Evolutionary conservation across 352 stramenopile genomes (phyloP).

Genomic region (Phytophthora crassamura): DNA sequence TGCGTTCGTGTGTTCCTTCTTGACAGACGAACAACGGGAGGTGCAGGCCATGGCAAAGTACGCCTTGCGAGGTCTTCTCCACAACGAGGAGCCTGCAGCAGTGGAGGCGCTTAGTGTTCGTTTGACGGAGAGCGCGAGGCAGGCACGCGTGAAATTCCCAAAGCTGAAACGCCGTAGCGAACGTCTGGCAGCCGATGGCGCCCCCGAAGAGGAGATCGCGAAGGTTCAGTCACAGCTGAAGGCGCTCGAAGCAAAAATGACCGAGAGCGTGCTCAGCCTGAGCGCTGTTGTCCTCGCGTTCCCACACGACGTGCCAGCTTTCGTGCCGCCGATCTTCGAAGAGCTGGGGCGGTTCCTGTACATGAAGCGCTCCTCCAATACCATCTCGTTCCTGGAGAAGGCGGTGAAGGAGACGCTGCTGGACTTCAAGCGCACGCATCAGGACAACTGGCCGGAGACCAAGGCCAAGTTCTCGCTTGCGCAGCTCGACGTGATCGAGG

Average conservation of each 20-base stretch:
- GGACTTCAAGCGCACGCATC: conserved; percentile 86
- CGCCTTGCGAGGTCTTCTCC: conserved; percentile 66
- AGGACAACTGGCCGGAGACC: conserved; percentile 85
- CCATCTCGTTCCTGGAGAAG: conserved; percentile 75
- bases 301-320: conserved; percentile 73
- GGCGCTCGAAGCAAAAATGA: conserved; percentile 61
- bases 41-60: conserved; percentile 86
- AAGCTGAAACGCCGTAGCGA: conserved; percentile 68
- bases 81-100: conserved; percentile 49
- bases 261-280: conserved; percentile 69
- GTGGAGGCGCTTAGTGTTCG: conserved; percentile 50
- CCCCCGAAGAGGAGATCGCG: conserved; percentile 36
- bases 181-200: conserved; percentile 45
- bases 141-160: conserved; percentile 58
- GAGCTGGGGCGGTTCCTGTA: conserved; percentile 77
- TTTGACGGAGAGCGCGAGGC: conserved; percentile 43
- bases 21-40: conserved; percentile 77
- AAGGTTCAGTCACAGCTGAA: conserved; percentile 52
- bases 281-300: conserved; percentile 79
- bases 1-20: conserved; percentile 53
- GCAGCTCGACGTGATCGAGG: conserved; percentile 80
- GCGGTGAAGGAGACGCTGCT: conserved; percentile 80
- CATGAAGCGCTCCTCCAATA: conserved; percentile 61
- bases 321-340: conserved; percentile 77
- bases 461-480: conserved; percentile 63